These are phyloP conservation scores for Colletotrichum sp. DNA, from an alignment of 2,329 filamentous ascomycete genomes.

Conservation along the genomic window DNA sequence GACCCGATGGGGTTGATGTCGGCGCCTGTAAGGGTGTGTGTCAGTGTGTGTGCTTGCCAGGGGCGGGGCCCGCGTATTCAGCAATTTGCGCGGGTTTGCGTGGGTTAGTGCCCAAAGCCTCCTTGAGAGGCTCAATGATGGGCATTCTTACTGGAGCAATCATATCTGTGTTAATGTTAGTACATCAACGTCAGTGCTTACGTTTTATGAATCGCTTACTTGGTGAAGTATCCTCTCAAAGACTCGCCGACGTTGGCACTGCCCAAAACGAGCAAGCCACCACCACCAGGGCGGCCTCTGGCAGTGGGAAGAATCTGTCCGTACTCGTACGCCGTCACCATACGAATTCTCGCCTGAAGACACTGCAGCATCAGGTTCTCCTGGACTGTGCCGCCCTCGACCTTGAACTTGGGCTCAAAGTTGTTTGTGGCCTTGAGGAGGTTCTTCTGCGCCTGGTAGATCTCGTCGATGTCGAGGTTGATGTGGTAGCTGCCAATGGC, in stretches of 20 bases:
- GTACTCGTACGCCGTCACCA: slow-evolving; percentile 66
- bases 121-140: rapidly evolving
- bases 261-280: slow-evolving; percentile 70
- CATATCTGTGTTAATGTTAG: slow-evolving; percentile 3
- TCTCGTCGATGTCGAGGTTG: slow-evolving; percentile 75
- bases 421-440: slow-evolving; percentile 63
- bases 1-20: slow-evolving; percentile 67
- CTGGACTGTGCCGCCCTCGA: slow-evolving; percentile 64
- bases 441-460: slow-evolving; percentile 64
- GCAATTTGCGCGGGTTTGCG: background rate
- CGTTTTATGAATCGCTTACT: slow-evolving; percentile 41
- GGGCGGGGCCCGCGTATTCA: background rate
- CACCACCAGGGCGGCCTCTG: slow-evolving; percentile 58
- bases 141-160: slow-evolving; percentile 8
- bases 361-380: slow-evolving; percentile 69
- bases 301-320: slow-evolving; percentile 67
- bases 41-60: background rate
- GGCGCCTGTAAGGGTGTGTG: slow-evolving; percentile 3
- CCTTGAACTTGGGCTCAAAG: slow-evolving; percentile 62
- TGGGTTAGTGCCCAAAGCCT: background rate
- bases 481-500: slow-evolving; percentile 75
- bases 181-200: background rate
- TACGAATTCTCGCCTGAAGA: slow-evolving; percentile 53
- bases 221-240: slow-evolving; percentile 62
- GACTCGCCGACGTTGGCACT: slow-evolving; percentile 66